phyloP scores from a whole-genome alignment of 306 rosid genomes.

The Castanea mollissima region DNA sequence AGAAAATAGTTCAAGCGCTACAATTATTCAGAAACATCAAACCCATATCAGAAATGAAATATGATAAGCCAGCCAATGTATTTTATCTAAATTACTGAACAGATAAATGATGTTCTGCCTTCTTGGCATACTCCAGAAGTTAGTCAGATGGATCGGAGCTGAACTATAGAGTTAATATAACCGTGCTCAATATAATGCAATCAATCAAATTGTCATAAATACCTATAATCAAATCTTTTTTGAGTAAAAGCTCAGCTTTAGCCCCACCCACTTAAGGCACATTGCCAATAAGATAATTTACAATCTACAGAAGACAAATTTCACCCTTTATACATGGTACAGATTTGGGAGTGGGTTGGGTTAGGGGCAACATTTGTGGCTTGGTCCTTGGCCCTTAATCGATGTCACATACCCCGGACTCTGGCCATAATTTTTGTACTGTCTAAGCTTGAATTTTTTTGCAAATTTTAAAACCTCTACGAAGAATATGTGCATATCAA shows the following conservation, averaged over 20 bases:
- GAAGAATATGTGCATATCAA: neutral
- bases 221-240: neutral
- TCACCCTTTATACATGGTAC: neutral
- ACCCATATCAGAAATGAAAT: neutral
- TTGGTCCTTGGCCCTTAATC: neutral
- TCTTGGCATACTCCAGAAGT: neutral
- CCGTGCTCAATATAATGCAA: neutral
- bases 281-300: neutral
- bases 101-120: neutral
- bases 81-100: neutral
- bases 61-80: neutral
- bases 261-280: neutral
- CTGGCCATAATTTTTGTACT: neutral
- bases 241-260: neutral
- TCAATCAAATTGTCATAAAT: neutral
- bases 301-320: neutral
- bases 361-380: neutral
- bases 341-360: neutral
- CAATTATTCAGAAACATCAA: neutral
- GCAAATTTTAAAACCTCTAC: neutral
- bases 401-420: no score
- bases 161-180: neutral
- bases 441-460: neutral
- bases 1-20: slow-evolving; percentile 1
- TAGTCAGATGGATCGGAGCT: neutral